These are phyloP conservation scores for Wickerhamomyces alni DNA, from an alignment of 805 yeast species.

Conservation along the genomic window DNA sequence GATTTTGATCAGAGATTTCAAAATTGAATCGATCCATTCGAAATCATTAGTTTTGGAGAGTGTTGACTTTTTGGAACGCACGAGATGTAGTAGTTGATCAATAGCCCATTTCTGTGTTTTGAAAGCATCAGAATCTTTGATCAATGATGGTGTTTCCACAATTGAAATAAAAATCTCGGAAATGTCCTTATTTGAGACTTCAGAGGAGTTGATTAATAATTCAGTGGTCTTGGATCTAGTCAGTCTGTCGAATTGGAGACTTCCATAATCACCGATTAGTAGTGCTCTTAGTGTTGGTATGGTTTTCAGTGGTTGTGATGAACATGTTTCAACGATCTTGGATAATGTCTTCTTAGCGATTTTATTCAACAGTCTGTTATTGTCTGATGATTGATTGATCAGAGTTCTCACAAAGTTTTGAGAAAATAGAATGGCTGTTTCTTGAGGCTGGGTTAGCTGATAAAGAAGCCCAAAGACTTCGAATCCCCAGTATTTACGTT, in stretches of 20 bases:
- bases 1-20: conserved; percentile 25
- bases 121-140: conserved; percentile 5
- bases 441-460: conserved; percentile 19
- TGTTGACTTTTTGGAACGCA: conserved; percentile 36
- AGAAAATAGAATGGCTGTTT: conserved; percentile 36
- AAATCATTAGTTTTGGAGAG: conserved; percentile 17
- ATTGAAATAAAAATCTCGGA: conserved; percentile 15
- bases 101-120: conserved; percentile 43
- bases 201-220: conserved; percentile 4
- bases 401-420: conserved; percentile 66
- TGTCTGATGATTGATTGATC: conserved; percentile 68
- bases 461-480: conserved; percentile 56
- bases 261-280: conserved; percentile 42
- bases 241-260: conserved; percentile 66
- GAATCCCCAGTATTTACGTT: conserved; percentile 83
- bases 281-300: conserved; percentile 29
- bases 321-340: conserved; percentile 34
- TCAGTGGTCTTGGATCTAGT: conserved; percentile 69
- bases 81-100: conserved; percentile 50
- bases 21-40: conserved; percentile 25
- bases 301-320: conserved; percentile 29
- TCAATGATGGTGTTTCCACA: conserved; percentile 11
- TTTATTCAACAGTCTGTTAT: conserved; percentile 59
- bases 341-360: conserved; percentile 50
- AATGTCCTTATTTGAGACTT: conserved; percentile 8